Base-by-base conservation (phyloP, 1,284 basidiomycete species). In the Xerocomus amazonicus region DNA sequence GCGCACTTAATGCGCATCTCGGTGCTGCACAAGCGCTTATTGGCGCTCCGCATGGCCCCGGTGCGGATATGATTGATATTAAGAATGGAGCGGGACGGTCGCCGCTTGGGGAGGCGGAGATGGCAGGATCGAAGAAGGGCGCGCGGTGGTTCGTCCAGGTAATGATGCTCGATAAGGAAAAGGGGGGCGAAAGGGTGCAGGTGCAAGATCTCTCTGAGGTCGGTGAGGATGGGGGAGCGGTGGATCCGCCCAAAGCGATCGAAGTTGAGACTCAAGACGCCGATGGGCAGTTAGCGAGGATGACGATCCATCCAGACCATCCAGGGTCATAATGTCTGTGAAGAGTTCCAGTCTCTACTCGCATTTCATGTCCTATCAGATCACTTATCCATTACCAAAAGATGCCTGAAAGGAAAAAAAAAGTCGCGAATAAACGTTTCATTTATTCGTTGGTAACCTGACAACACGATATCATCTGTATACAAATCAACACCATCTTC, bases 1-100 rank as follows among this genome's bases (percentile, higher is more conserved):
- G 76, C 92, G 6, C 88, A 1, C 66, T 92, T 36, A 95, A 95
- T 68, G 75, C 79, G 13, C 91, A 94, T 57, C 76, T 94, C 6
- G 61, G 69, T 9, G 68, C 83, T 45, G 78, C 82, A 1, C 76
- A 87, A 65, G 74, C 74, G n/a, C 79, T 95, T 31, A 81, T 92
- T 12, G 67, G 73, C 48, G 75, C 75, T 56, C 71, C 77, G 0
- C 59, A 58, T 17, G 83, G 84, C 0, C 79, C 82, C 0, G 87
- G 87, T 0, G 62, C 77, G 3, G 73, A 76, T 58, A 66, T 90
- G 46, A 87, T 92, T 50, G 86, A 90, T 59, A 74, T 84, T 43
- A 87, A 84, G 66, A 91, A 90, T 57, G 57, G 65, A 0, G 81
- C 80, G 0, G 89, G 89, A 0, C 74, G 77, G 41, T 83, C 87